Evolutionary conservation across 345 rosid genomes (phyloP).

Genomic region (Aquilaria yunnanensis): DNA sequence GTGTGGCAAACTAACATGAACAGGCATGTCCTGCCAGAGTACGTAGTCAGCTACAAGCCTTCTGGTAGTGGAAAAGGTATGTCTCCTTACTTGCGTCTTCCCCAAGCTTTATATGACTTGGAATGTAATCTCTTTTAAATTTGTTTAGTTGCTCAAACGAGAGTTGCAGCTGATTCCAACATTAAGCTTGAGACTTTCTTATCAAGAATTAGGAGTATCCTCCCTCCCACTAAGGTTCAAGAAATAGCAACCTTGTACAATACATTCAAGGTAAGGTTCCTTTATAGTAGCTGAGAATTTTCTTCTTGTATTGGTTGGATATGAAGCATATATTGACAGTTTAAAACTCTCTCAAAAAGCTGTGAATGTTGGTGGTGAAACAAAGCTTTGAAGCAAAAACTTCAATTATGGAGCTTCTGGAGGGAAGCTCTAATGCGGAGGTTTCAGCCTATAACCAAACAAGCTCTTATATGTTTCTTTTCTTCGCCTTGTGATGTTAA

Average conservation of each 20-base stretch:
- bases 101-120: not conserved
- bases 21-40: slow-evolving; percentile 39
- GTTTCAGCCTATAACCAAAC: too few species aligned
- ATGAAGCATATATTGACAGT: too few species aligned
- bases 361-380: not conserved
- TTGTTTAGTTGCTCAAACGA: slow-evolving; percentile 17
- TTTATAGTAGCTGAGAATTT: not conserved
- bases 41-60: slow-evolving; percentile 39
- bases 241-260: slow-evolving; percentile 23
- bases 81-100: not conserved
- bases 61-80: slow-evolving; percentile 23
- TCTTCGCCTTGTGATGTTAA: not conserved
- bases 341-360: not conserved
- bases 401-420: too few species aligned
- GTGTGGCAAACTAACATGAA: slow-evolving; percentile 40
- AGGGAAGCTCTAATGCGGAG: too few species aligned
- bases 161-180: slow-evolving; percentile 6
- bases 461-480: too few species aligned
- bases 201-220: slow-evolving; percentile 27
- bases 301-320: too few species aligned
- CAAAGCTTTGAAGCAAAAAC: too few species aligned
- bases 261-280: slow-evolving; percentile 23
- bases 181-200: slow-evolving; percentile 25
- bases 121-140: slow-evolving; percentile 1
- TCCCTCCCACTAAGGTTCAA: slow-evolving; percentile 29